These are phyloP conservation scores for Sporisorium sorghi DNA, from an alignment of 1,284 basidiomycete species.

Conservation along the genomic window DNA sequence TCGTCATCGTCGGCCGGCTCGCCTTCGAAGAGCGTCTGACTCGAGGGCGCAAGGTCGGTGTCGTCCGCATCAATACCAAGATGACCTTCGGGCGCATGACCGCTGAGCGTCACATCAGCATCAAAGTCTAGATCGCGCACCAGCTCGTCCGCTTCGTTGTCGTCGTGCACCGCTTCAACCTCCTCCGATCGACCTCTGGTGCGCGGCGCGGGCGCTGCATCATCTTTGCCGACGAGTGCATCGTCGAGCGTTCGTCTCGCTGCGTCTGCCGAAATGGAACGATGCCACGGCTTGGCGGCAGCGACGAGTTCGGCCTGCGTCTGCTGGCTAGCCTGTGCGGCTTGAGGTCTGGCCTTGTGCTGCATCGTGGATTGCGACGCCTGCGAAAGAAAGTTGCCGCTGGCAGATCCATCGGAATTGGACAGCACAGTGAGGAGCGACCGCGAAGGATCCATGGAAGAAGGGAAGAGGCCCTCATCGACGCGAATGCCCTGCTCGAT, in stretches of 20 bases:
- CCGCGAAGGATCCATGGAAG: slow-evolving; percentile 34
- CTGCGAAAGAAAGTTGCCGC: slow-evolving; percentile 42
- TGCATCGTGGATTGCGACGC: slow-evolving; percentile 26
- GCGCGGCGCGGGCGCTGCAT: neutral
- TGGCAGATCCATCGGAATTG: slow-evolving; percentile 42
- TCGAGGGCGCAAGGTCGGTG: slow-evolving; percentile 25
- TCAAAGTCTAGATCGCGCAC: slow-evolving; percentile 14
- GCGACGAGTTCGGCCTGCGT: slow-evolving; percentile 33
- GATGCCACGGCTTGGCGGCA: slow-evolving; percentile 47
- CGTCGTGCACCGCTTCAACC: slow-evolving; percentile 5
- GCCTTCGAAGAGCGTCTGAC: slow-evolving; percentile 41
- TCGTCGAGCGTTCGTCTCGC: slow-evolving; percentile 1
- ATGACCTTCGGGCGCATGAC: slow-evolving; percentile 2
- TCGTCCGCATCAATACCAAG: slow-evolving; percentile 5
- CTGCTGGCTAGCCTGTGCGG: slow-evolving; percentile 10
- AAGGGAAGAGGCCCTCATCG: slow-evolving; percentile 46
- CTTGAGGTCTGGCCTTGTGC: neutral
- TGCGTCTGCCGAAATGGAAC: slow-evolving; percentile 44
- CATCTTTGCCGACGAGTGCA: neutral
- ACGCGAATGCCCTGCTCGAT: slow-evolving; percentile 36
- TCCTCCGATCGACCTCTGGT: slow-evolving; percentile 24
- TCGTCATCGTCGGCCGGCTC: slow-evolving; percentile 12
- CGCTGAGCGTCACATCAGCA: slow-evolving; percentile 37
- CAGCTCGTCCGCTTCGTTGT: neutral
- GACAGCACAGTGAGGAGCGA: slow-evolving; percentile 41